A percentile compares a stretch with the other conserved stretches of the same genome.
phyloP scores from a whole-genome alignment of 257 asterid species.

The Eucommia ulmoides region DNA sequence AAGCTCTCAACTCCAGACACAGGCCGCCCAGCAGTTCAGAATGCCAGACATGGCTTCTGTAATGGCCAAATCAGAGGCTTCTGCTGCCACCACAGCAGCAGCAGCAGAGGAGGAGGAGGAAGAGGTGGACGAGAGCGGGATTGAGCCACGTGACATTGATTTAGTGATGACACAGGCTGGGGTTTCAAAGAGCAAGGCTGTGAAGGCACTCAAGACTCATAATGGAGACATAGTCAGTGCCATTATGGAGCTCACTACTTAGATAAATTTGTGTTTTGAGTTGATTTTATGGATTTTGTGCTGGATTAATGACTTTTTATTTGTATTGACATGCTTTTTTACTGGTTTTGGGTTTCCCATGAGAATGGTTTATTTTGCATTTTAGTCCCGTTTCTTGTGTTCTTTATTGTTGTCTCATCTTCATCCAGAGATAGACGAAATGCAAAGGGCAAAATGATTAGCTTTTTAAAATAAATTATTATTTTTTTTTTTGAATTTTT shows the following conservation, averaged over 20 bases:
- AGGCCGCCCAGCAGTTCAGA: constrained; percentile 87
- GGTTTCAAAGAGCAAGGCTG: constrained; percentile 65
- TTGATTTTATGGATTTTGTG: too few species aligned
- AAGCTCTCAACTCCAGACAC: constrained; percentile 95
- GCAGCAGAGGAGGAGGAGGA: constrained; percentile 62
- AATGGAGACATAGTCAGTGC: constrained; percentile 85
- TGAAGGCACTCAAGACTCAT: constrained; percentile 69
- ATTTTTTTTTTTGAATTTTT: too few species aligned
- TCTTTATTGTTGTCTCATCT: too few species aligned
- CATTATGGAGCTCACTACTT: constrained; percentile 80
- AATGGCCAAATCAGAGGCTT: constrained; percentile 44
- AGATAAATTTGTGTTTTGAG: too few species aligned
- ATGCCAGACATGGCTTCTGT: constrained; percentile 65
- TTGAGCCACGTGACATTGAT: constrained; percentile 69
- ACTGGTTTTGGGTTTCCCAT: too few species aligned
- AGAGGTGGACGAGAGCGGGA: constrained; percentile 61
- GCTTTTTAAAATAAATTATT: too few species aligned
- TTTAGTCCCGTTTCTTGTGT: too few species aligned
- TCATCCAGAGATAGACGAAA: too few species aligned
- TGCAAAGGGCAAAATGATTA: too few species aligned
- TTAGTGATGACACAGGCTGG: constrained; percentile 94
- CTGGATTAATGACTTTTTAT: too few species aligned
- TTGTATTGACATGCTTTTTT: too few species aligned
- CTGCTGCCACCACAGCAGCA: constrained; percentile 23
- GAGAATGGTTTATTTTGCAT: too few species aligned